Percentiles rank a stretch among this genome's conserved stretches.
phyloP scores from a whole-genome alignment of 768 basidiomycete genomes.

The Hypholoma fasciculare region DNA sequence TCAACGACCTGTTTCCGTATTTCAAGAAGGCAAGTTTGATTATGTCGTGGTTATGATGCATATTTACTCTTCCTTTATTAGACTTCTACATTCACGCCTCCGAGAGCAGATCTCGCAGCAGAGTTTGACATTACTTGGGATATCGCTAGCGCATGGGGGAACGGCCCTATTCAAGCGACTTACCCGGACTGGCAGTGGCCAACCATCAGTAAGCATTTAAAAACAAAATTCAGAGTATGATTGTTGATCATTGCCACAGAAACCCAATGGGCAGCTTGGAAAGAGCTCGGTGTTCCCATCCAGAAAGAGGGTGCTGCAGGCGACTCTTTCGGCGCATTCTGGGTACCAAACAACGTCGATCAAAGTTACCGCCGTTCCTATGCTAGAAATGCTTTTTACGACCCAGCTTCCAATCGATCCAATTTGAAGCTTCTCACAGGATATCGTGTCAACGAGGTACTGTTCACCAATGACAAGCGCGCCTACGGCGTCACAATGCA shows the following conservation, averaged over 20 bases:
- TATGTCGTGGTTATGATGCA: not conserved
- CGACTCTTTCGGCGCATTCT: conserved; percentile 11
- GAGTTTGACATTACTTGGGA: conserved; percentile 16
- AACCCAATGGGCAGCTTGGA: conserved; percentile 11
- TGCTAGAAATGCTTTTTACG: conserved; percentile 9
- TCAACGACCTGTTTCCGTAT: conserved; percentile 2
- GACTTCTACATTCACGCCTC: conserved; percentile 8
- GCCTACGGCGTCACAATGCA: not conserved
- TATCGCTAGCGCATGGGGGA: conserved; percentile 6
- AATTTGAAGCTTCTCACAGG: conserved; percentile 11
- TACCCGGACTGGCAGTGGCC: conserved; percentile 17
- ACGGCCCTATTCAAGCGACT: conserved; percentile 12
- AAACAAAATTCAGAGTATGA: not conserved
- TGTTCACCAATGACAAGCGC: conserved; percentile 5
- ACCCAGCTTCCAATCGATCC: conserved; percentile 7
- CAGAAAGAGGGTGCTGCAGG: conserved; percentile 9
- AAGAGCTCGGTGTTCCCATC: conserved; percentile 10
- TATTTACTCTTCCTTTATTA: not conserved
- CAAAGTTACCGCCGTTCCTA: conserved; percentile 13
- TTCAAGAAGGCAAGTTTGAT: not conserved
- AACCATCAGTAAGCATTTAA: conserved; percentile 6
- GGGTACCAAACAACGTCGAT: conserved; percentile 14
- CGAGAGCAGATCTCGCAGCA: conserved; percentile 4
- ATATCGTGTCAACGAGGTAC: conserved; percentile 11
- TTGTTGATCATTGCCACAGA: not conserved